A percentile compares a stretch with the other conserved stretches of the same genome.
These are phyloP conservation scores for Spinellus fusiger DNA, from an alignment of 192 early-diverging fungal genomes.

Conservation along the genomic window DNA sequence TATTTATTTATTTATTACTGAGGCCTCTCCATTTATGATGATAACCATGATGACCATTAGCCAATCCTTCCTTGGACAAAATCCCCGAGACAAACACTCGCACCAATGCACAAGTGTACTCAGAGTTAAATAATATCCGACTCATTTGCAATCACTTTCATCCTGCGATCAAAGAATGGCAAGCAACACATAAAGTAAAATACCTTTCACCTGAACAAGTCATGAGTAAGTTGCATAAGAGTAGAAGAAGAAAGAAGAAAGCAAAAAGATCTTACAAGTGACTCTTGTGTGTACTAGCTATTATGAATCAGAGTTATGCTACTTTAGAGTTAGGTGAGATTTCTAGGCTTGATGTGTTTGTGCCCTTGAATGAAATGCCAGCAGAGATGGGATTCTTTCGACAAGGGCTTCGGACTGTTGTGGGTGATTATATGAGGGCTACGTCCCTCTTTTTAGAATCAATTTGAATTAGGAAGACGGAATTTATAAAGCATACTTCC, in stretches of 20 bases:
- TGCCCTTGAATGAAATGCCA: slow-evolving; percentile 22
- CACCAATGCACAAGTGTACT: not conserved
- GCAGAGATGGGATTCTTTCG: slow-evolving; percentile 32
- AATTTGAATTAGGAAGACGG: too few species aligned
- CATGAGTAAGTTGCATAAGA: slow-evolving; percentile 2
- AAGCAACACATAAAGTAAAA: slow-evolving; percentile 16
- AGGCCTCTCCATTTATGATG: not conserved
- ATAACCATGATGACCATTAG: not conserved
- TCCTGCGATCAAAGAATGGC: slow-evolving; percentile 27
- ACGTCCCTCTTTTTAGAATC: too few species aligned
- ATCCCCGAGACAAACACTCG: not conserved
- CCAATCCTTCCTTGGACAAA: not conserved
- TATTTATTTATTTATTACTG: not conserved
- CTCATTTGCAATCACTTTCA: slow-evolving; percentile 28
- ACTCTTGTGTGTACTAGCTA: not conserved
- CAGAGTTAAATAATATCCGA: slow-evolving; percentile 19
- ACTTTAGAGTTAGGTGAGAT: slow-evolving; percentile 17
- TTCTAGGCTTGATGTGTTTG: slow-evolving; percentile 9
- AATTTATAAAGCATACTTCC: too few species aligned
- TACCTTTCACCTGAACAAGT: slow-evolving; percentile 25
- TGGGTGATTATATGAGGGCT: slow-evolving; percentile 25
- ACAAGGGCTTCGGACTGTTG: slow-evolving; percentile 17
- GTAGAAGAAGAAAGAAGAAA: too few species aligned
- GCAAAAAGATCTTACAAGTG: not conserved
- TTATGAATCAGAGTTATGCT: slow-evolving; percentile 27